phyloP scores from a whole-genome alignment of 2,329 filamentous ascomycete species.

The Verticillium nonalfalfae region DNA sequence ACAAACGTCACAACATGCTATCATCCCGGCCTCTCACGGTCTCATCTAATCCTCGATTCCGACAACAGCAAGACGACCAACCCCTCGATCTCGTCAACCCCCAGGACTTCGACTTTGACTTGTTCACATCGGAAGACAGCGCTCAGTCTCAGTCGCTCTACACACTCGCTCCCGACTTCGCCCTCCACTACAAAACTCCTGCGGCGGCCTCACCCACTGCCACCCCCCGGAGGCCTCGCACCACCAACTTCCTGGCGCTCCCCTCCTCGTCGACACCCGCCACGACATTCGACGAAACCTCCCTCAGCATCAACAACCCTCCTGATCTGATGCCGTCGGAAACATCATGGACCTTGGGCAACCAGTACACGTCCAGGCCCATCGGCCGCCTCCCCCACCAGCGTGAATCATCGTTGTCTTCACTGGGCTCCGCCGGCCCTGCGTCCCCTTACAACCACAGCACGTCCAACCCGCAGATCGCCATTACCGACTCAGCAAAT shows the following conservation, averaged over 20 bases:
- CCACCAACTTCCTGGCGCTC: background rate
- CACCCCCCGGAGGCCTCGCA: background rate
- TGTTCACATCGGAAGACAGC: background rate
- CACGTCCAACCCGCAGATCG: constrained; percentile 52
- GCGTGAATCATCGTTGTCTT: constrained; percentile 56
- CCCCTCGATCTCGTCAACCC: background rate
- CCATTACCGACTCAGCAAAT: constrained; percentile 39
- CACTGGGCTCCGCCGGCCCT: constrained; percentile 53
- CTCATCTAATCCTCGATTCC: background rate
- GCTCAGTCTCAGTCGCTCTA: background rate
- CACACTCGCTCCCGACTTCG: background rate
- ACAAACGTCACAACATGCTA: background rate
- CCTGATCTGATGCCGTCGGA: constrained; percentile 34
- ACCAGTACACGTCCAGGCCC: constrained; percentile 29
- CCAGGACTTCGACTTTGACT: background rate
- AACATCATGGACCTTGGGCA: constrained; percentile 26
- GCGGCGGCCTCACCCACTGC: background rate
- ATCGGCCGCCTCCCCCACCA: constrained; percentile 40
- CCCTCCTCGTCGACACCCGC: constrained; percentile 5
- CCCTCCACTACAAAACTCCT: background rate
- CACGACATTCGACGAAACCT: constrained; percentile 5
- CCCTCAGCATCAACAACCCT: background rate
- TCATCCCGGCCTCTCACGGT: background rate
- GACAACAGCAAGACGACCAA: background rate
- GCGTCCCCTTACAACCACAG: constrained; percentile 51